Evolutionary conservation across 495 filamentous ascomycete species (phyloP).

Genomic region (Penicillium subrubescens): DNA sequence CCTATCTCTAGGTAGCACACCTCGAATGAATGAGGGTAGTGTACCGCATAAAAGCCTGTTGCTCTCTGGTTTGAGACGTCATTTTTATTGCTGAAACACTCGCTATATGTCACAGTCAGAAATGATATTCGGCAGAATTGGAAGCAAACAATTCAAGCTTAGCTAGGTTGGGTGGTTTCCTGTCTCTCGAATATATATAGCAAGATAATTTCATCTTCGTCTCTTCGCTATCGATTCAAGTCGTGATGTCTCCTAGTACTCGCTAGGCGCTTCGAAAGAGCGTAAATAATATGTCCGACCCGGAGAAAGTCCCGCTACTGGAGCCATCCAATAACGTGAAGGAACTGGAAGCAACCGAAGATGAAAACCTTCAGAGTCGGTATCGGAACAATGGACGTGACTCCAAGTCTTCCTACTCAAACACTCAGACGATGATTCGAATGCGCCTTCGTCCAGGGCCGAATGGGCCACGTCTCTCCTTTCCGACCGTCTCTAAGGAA

Average conservation of each 20-base stretch:
- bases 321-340: not conserved
- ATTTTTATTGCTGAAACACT: not conserved
- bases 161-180: not conserved
- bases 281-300: not conserved
- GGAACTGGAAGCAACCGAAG: not conserved
- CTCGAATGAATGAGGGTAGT: no score
- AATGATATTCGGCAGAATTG: not conserved
- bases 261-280: not conserved
- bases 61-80: not conserved
- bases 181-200: constrained; percentile 1
- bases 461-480: no score
- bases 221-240: not conserved
- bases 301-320: not conserved
- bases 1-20: no score
- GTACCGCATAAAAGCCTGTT: no score
- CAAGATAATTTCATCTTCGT: not conserved
- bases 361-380: no score
- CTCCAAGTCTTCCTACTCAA: no score
- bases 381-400: no score
- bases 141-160: not conserved
- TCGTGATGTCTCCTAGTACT: not conserved
- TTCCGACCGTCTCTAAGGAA: no score
- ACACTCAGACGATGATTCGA: no score
- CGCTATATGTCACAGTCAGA: not conserved
- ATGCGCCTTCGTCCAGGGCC: no score